Evolutionary conservation across 2,329 filamentous ascomycete genomes (phyloP).

Genomic region (Gremmenia infestans): DNA sequence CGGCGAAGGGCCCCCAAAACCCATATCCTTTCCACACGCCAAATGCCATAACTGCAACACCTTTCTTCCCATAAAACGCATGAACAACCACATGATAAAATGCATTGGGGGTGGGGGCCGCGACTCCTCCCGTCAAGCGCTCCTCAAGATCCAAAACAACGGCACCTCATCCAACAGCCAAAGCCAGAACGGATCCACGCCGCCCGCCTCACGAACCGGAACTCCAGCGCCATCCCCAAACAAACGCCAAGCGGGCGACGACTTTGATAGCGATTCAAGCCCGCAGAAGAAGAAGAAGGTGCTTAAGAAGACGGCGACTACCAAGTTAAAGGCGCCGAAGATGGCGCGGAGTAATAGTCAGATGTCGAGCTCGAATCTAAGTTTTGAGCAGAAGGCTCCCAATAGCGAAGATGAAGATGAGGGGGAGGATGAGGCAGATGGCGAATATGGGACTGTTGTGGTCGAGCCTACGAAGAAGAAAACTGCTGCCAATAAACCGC

Average conservation of each 20-base stretch:
- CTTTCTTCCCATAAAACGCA: slow-evolving; percentile 58
- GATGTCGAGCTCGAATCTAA: slow-evolving; percentile 19
- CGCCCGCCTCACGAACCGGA: slow-evolving; percentile 58
- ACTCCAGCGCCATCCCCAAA: slow-evolving; percentile 48
- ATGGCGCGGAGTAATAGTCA: slow-evolving; percentile 19
- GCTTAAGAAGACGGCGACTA: slow-evolving; percentile 23
- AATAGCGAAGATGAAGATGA: slow-evolving; percentile 22
- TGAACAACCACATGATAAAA: slow-evolving; percentile 65
- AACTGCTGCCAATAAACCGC: slow-evolving; percentile 7
- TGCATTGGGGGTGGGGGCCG: slow-evolving; percentile 63
- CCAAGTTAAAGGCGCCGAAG: slow-evolving; percentile 26
- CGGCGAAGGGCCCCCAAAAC: slow-evolving; percentile 54
- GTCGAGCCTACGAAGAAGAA: slow-evolving; percentile 28
- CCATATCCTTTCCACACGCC: slow-evolving; percentile 59
- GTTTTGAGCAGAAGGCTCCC: slow-evolving; percentile 23
- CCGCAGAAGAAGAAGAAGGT: slow-evolving; percentile 29
- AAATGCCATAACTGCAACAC: slow-evolving; percentile 65
- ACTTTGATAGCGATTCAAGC: slow-evolving; percentile 29
- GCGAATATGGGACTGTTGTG: slow-evolving; percentile 22
- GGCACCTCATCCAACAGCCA: slow-evolving; percentile 31
- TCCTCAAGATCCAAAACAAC: slow-evolving; percentile 58
- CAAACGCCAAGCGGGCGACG: slow-evolving; percentile 29
- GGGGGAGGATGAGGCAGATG: slow-evolving; percentile 27
- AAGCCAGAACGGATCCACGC: slow-evolving; percentile 51
- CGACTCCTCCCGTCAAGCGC: slow-evolving; percentile 56